Conservation (phyloP, 2,329 filamentous ascomycete genomes). For the Colletotrichum scovillei region DNA sequence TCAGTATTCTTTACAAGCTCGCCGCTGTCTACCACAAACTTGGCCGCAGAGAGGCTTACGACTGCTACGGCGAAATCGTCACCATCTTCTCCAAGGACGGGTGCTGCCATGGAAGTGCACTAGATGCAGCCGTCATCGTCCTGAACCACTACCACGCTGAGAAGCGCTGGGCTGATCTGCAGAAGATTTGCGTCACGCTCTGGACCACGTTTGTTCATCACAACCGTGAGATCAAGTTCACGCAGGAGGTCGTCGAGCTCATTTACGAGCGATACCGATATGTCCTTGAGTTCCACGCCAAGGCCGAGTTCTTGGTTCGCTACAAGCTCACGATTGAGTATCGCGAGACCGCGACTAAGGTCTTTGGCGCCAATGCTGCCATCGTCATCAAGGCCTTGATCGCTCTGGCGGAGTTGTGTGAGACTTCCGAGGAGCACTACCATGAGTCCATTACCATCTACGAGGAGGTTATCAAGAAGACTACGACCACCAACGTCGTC, state of each 20-base stretch:
- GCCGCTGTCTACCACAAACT: constrained; percentile 30
- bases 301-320: constrained; percentile 50
- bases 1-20: constrained; percentile 46
- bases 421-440: constrained; percentile 53
- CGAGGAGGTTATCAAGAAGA: constrained; percentile 54
- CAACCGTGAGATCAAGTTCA: constrained; percentile 51
- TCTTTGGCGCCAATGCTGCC: constrained; percentile 44
- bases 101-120: constrained; percentile 52
- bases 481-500: constrained; percentile 47
- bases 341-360: constrained; percentile 55
- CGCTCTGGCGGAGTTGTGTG: constrained; percentile 57
- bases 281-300: constrained; percentile 56
- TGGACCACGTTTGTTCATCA: constrained; percentile 52
- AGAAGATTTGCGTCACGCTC: constrained; percentile 55
- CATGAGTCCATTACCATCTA: constrained; percentile 59
- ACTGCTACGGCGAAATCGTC: constrained; percentile 52
- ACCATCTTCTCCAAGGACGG: constrained; percentile 45
- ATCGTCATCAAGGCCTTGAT: constrained; percentile 47
- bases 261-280: constrained; percentile 57
- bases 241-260: constrained; percentile 55
- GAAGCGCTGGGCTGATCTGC: constrained; percentile 56
- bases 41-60: constrained; percentile 46
- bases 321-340: constrained; percentile 61
- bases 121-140: constrained; percentile 58
- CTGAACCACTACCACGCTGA: constrained; percentile 56